Conservation (phyloP, 371 early-diverging fungal species). For the Mucor racemosus region DNA sequence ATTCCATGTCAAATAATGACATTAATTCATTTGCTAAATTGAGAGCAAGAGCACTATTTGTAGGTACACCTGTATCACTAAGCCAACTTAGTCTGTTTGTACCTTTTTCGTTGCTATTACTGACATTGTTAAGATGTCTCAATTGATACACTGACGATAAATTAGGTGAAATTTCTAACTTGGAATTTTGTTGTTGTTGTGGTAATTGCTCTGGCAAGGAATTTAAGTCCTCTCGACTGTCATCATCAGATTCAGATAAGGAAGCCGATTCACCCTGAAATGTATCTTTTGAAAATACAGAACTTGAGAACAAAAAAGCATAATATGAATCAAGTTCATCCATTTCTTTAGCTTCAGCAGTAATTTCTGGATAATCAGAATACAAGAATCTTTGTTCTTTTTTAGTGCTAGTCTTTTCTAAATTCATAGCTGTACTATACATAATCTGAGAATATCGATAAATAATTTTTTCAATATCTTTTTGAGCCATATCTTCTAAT, state of each 20-base stretch:
- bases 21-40: constrained; percentile 42
- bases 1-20: constrained; percentile 53
- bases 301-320: background rate
- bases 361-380: background rate
- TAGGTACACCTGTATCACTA: constrained; percentile 26
- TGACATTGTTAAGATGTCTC: background rate
- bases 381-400: background rate
- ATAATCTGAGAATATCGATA: background rate
- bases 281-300: background rate
- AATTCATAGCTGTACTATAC: background rate
- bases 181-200: background rate
- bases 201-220: background rate
- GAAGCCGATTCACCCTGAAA: background rate
- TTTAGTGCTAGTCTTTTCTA: background rate
- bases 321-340: background rate
- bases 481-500: background rate
- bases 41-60: constrained; percentile 24
- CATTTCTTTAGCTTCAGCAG: background rate
- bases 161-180: background rate
- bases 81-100: constrained; percentile 30
- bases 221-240: background rate
- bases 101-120: background rate
- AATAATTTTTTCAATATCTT: background rate
- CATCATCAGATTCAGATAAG: background rate
- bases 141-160: background rate